These are phyloP conservation scores for Echinosophora koreensis DNA, from an alignment of 306 rosid species.

Conservation along the genomic window DNA sequence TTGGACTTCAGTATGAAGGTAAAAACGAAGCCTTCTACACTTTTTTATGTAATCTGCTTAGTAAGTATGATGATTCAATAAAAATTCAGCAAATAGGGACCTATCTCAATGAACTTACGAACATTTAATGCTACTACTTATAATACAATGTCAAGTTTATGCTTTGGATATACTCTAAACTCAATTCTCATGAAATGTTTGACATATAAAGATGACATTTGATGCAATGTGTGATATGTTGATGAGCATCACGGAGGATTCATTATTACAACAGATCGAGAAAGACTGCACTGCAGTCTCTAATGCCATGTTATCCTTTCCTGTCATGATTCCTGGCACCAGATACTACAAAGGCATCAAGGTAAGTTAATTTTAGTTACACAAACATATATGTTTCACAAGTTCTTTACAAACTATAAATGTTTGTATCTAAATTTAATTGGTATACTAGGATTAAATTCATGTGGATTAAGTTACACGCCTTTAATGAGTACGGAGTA, in stretches of 20 bases:
- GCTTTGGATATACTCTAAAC: not conserved
- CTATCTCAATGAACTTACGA: not conserved
- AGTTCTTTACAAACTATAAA: conserved; percentile 6
- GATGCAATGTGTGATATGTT: conserved; percentile 80
- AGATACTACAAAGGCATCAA: conserved; percentile 74
- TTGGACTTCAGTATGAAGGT: conserved; percentile 73
- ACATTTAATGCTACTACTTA: not conserved
- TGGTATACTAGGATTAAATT: conserved; percentile 1
- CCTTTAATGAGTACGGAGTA: not conserved
- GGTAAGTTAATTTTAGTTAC: conserved; percentile 49
- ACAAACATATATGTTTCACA: not conserved
- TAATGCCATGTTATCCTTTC: conserved; percentile 69
- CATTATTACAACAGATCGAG: conserved; percentile 59
- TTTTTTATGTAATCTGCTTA: not conserved
- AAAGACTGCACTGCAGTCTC: conserved; percentile 62
- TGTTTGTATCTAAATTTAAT: conserved; percentile 8
- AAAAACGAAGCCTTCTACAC: not conserved
- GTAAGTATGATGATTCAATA: not conserved
- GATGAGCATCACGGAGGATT: conserved; percentile 66
- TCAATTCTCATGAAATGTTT: conserved; percentile 41
- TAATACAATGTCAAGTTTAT: conserved; percentile 14
- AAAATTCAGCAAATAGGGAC: not conserved
- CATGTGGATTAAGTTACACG: not conserved
- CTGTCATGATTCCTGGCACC: conserved; percentile 73
- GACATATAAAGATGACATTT: conserved; percentile 60